Evolutionary conservation across 192 early-diverging fungal species (phyloP).

Genomic region (Coemansia sp.): DNA sequence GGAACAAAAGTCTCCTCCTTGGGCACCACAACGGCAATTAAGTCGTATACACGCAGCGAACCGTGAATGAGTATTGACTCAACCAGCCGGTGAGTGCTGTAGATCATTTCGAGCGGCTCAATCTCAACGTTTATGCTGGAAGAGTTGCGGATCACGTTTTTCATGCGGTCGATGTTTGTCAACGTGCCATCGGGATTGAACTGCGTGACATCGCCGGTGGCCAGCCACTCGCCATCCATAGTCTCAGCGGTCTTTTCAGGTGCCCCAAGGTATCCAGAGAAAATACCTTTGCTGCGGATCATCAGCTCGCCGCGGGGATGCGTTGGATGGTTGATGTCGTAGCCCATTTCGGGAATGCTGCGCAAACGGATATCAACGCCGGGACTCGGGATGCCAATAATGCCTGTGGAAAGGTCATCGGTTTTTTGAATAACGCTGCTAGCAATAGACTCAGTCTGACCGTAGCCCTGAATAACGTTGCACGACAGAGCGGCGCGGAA

Average conservation of each 20-base stretch:
- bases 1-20: constrained; percentile 54
- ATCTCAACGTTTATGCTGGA: constrained; percentile 83
- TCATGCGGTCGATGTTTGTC: constrained; percentile 70
- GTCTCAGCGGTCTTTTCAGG: constrained; percentile 67
- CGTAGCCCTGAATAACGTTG: no score
- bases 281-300: constrained; percentile 67
- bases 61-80: constrained; percentile 58
- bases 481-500: constrained; percentile 59
- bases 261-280: constrained; percentile 74
- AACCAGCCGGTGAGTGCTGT: constrained; percentile 44
- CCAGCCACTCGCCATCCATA: no score
- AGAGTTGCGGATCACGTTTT: constrained; percentile 72
- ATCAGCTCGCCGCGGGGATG: constrained; percentile 82
- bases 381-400: constrained; percentile 59
- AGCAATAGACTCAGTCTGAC: background rate
- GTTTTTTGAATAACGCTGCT: background rate
- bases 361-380: background rate
- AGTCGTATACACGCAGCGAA: constrained; percentile 42
- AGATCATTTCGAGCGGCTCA: constrained; percentile 76
- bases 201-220: constrained; percentile 76
- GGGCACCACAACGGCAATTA: constrained; percentile 57
- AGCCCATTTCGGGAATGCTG: constrained; percentile 71
- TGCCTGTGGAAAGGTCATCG: background rate
- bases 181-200: constrained; percentile 63
- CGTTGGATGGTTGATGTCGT: constrained; percentile 67